phyloP scores from a whole-genome alignment of 257 asterid genomes.

The Lantana camara region DNA sequence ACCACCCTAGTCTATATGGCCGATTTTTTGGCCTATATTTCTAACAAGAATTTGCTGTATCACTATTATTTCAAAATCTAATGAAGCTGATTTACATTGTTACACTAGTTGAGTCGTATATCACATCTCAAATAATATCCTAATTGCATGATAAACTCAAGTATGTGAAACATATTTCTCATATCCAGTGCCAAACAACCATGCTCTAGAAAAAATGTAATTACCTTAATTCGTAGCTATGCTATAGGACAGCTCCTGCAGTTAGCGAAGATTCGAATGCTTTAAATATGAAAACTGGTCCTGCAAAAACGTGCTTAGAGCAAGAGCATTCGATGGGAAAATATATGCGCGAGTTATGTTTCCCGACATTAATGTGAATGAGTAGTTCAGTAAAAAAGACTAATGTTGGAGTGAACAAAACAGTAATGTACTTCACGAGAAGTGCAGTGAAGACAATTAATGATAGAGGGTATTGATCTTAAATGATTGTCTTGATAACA shows the following conservation, averaged over 20 bases:
- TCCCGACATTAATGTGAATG: too few species aligned
- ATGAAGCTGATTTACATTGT: conserved; percentile 23
- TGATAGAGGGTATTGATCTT: too few species aligned
- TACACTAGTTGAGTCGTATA: not conserved
- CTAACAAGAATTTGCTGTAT: conserved; percentile 26
- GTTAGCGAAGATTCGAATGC: not conserved
- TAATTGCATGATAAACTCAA: not conserved
- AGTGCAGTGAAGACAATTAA: too few species aligned
- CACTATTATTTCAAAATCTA: conserved; percentile 3
- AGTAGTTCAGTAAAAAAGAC: too few species aligned
- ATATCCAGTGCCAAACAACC: not conserved
- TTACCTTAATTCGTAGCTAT: conserved; percentile 19
- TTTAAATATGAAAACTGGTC: not conserved
- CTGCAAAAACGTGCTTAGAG: not conserved
- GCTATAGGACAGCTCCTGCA: not conserved
- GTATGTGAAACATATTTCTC: not conserved
- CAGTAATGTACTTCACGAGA: too few species aligned
- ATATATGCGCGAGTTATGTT: too few species aligned
- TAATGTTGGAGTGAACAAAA: too few species aligned
- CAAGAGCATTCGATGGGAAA: too few species aligned
- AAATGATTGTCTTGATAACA: too few species aligned
- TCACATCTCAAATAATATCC: not conserved
- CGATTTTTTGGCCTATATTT: conserved; percentile 23
- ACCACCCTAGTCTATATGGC: conserved; percentile 19
- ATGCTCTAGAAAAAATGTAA: not conserved